These are phyloP conservation scores for Sanghuangporus sanghuang DNA, from an alignment of 1,284 basidiomycete genomes.

Conservation along the genomic window DNA sequence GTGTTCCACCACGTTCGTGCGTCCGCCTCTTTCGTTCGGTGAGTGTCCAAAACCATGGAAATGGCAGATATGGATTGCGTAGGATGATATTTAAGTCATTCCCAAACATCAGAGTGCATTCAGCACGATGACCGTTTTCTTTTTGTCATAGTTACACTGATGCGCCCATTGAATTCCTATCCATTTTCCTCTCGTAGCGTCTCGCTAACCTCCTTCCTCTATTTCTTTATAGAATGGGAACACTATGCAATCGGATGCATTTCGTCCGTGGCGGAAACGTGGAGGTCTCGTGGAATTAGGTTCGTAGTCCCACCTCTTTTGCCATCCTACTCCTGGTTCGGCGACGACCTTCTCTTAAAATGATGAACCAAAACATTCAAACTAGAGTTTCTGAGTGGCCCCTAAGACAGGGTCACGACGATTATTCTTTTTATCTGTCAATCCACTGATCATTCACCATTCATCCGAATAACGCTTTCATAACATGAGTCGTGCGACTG, in stretches of 20 bases:
- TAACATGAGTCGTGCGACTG: not conserved
- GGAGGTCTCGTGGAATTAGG: conserved; percentile 3
- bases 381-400: conserved; percentile 81
- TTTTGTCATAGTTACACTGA: conserved; percentile 90
- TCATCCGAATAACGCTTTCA: not conserved
- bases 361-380: conserved; percentile 70
- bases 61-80: not conserved
- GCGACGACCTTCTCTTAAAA: conserved; percentile 18
- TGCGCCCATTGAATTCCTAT: conserved; percentile 35
- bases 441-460: conserved; percentile 48
- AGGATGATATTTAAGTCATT: conserved; percentile 18
- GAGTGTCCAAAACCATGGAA: not conserved
- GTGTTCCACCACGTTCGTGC: not conserved
- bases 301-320: conserved; percentile 7
- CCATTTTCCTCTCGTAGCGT: conserved; percentile 16
- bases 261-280: too few relatives aligned
- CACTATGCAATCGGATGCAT: too few relatives aligned
- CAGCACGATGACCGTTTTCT: conserved; percentile 36
- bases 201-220: conserved; percentile 17
- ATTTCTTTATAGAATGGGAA: too few relatives aligned
- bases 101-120: conserved; percentile 18
- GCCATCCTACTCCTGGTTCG: not conserved
- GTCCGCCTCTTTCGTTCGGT: not conserved
- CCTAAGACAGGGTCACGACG: conserved; percentile 48
- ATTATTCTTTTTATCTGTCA: conserved; percentile 54